Percentiles rank a stretch among this genome's conserved stretches.
Conservation (phyloP, 805 yeast genomes). For the Kodamaea jinghongensis region DNA sequence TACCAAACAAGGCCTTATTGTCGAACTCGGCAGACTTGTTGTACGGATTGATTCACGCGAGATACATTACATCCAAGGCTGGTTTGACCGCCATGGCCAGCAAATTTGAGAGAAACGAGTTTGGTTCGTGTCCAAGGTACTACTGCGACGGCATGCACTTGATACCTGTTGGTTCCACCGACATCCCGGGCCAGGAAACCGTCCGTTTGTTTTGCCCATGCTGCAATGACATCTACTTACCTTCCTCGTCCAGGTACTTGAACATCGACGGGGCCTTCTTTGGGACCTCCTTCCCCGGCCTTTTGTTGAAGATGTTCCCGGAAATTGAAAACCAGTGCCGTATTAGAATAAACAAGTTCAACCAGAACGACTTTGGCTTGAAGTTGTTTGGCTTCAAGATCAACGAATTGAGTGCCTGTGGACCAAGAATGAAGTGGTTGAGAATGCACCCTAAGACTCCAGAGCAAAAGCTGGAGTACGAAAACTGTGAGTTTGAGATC, state of each 20-base stretch:
- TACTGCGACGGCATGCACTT: constrained; percentile 87
- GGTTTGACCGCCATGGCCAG: constrained; percentile 93
- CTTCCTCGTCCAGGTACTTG: constrained; percentile 79
- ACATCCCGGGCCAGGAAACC: constrained; percentile 87
- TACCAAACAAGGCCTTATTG: constrained; percentile 69
- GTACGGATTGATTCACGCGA: constrained; percentile 91
- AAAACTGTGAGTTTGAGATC: constrained; percentile 59
- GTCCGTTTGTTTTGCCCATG: constrained; percentile 92
- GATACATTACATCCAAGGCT: constrained; percentile 83
- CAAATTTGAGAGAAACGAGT: constrained; percentile 83
- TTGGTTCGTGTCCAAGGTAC: constrained; percentile 90
- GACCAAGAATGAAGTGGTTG: constrained; percentile 96
- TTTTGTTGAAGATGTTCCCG: constrained; percentile 87
- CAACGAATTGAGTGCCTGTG: constrained; percentile 68
- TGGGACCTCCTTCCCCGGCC: constrained; percentile 94
- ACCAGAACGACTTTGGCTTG: constrained; percentile 60
- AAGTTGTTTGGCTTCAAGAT: constrained; percentile 86
- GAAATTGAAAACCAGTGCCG: constrained; percentile 78
- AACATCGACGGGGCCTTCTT: constrained; percentile 96
- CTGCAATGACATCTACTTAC: constrained; percentile 87
- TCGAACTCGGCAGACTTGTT: constrained; percentile 89
- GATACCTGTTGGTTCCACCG: constrained; percentile 89
- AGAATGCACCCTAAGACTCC: constrained; percentile 68
- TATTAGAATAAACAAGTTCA: constrained; percentile 45
- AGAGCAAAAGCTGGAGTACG: constrained; percentile 60